A percentile compares a stretch with the other conserved stretches of the same genome.
Conservation (phyloP, 208 protist species). For the Trypanosoma vivax region DNA sequence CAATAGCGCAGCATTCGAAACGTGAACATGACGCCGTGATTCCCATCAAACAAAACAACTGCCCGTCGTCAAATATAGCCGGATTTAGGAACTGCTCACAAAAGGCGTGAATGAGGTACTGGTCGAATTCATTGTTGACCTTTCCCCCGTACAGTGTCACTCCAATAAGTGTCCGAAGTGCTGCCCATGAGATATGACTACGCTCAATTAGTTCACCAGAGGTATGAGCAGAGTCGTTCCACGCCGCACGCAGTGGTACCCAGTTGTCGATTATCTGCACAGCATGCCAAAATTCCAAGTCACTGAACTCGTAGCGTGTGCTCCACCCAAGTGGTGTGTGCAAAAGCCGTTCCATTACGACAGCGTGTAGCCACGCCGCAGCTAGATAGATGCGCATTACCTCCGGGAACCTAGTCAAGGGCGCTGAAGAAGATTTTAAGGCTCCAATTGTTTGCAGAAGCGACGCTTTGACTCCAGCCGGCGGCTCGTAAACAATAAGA, state of each 20-base stretch:
- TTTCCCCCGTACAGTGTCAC: slow-evolving; percentile 95
- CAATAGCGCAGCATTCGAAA: slow-evolving; percentile 31
- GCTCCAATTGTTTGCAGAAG: slow-evolving; percentile 3
- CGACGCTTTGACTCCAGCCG: slow-evolving; percentile 92
- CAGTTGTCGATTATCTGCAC: slow-evolving; percentile 91
- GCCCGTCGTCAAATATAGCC: slow-evolving; percentile 52
- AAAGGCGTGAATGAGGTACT: slow-evolving; percentile 90
- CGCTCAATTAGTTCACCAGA: slow-evolving; percentile 13
- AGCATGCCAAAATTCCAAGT: slow-evolving; percentile 93
- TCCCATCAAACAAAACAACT: slow-evolving; percentile 23
- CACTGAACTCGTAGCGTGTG: slow-evolving; percentile 97
- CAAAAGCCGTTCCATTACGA: slow-evolving; percentile 94
- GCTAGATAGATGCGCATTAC: slow-evolving; percentile 95
- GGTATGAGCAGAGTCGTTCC: too few species aligned
- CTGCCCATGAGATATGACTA: slow-evolving; percentile 91
- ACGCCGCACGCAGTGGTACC: too few species aligned
- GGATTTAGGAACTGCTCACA: slow-evolving; percentile 78
- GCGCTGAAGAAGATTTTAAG: slow-evolving; percentile 6
- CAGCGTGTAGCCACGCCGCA: slow-evolving; percentile 94
- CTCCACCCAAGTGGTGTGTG: slow-evolving; percentile 98
- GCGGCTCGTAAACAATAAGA: slow-evolving; percentile 93
- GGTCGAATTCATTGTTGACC: slow-evolving; percentile 97
- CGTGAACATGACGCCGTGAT: slow-evolving; percentile 5
- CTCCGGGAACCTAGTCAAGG: slow-evolving; percentile 25
- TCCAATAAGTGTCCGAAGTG: slow-evolving; percentile 89